phyloP scores from a whole-genome alignment of 257 asterid species.

The Prunella vulgaris region DNA sequence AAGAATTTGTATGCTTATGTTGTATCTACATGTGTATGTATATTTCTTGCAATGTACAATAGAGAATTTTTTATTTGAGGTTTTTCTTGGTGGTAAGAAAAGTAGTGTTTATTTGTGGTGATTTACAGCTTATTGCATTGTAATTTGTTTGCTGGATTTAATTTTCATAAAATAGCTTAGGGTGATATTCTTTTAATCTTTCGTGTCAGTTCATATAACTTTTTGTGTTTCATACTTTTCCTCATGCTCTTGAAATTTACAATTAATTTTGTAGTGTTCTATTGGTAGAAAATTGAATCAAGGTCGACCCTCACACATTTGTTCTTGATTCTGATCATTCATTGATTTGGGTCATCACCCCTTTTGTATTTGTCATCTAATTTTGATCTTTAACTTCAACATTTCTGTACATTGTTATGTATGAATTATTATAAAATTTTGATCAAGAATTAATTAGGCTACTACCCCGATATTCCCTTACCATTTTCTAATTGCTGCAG shows the following conservation, averaged over 20 bases:
- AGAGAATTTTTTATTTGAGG: background rate
- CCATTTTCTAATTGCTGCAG: slow-evolving; percentile 5
- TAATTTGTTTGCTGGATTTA: background rate
- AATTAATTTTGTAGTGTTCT: slow-evolving; percentile 7
- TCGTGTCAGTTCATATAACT: background rate
- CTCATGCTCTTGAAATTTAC: slow-evolving; percentile 21
- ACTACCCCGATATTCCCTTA: no score
- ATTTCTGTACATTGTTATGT: background rate
- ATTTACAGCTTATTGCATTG: background rate
- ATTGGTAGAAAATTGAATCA: slow-evolving; percentile 6
- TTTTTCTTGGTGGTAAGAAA: background rate
- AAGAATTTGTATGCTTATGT: no score
- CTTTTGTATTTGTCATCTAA: background rate
- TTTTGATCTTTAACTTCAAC: background rate
- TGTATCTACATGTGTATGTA: background rate
- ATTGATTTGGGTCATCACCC: background rate
- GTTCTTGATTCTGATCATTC: background rate
- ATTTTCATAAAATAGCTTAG: background rate
- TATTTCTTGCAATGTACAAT: background rate
- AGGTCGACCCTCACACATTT: background rate
- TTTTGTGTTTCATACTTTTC: background rate
- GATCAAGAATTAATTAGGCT: no score
- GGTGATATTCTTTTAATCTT: slow-evolving; percentile 4
- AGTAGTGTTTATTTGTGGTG: background rate
- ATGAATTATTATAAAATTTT: no score